Evolutionary conservation across 2,329 filamentous ascomycete species (phyloP), one percentile per base, ranked within the genome.

Genomic region (Aspergillus latus): DNA sequence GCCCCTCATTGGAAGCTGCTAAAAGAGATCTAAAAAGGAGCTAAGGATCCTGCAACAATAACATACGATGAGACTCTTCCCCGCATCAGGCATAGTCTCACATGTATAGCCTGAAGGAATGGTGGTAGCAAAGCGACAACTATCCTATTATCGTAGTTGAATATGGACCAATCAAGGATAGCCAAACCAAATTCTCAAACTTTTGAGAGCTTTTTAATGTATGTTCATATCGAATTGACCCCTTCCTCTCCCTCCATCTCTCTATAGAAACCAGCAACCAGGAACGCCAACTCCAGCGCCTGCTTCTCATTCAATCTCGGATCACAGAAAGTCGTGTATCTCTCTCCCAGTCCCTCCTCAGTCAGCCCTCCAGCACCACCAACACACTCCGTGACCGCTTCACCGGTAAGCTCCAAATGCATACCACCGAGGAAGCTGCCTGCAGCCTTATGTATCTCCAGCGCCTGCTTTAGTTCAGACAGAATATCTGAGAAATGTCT

Each of bases 261-360:
- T 10, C 84, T 75, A 67, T 85, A 94, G 68, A 92, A 89, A 4
- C 91, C 91, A 0, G 94, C 94, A 47, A 99, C 88, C 67, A 97
- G 76, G 73, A 99, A 99, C 0, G 94, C 92, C 72, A 97, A 75
- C 78, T 99, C 94, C 13, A 99, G 81, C 0, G 94, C 92, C 79
- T 99, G 94, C 78, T 97, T 97, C 82, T 97, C 94, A 70, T 99
- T 99, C 64, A 99, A 78, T 26, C 94, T 79, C 4, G 94, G 94
- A 72, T 99, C 94, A 73, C 94, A 99, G 79, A 93, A 97, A 37
- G 89, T 96, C 4, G 92, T 96, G 75, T 99, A 99, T 68, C 96
- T 92, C 62, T 91, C 84, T 2, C 88, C 88, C 66, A 99, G 72
- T 68, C 97, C 93, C 60, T 94, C 89, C 73, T 97, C 94, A 36